Percentiles rank a stretch among this genome's conserved stretches.
Conservation (phyloP, 352 stramenopile species). For the Phytophthora hybrid region DNA sequence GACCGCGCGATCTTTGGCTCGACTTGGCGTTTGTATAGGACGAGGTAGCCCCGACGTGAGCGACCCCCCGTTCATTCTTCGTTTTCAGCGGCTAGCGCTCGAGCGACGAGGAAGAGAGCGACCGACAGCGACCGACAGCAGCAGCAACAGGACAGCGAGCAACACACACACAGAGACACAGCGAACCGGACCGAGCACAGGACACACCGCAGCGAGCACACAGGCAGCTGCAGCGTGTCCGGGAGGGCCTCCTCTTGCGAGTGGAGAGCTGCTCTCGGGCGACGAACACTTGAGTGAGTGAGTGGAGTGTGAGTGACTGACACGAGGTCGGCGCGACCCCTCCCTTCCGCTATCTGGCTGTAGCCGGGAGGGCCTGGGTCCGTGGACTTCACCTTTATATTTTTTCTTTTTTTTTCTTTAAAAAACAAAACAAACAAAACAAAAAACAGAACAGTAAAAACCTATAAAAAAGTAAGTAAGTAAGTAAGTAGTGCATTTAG, state of each 20-base stretch:
- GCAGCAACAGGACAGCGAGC: conserved; percentile 16
- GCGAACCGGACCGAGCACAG: conserved; percentile 1
- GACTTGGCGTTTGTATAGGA: conserved; percentile 18
- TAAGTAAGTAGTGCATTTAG: neutral
- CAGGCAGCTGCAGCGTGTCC: neutral
- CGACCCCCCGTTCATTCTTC: conserved; percentile 22
- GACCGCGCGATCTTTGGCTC: conserved; percentile 25
- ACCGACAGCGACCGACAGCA: conserved; percentile 1
- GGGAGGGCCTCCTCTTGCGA: conserved; percentile 16
- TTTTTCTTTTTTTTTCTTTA: conserved; percentile 20
- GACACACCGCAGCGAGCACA: neutral
- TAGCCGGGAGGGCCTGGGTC: conserved; percentile 7
- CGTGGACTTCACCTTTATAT: neutral
- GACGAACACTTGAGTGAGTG: neutral
- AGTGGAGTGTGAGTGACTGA: conserved; percentile 11
- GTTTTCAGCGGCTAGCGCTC: conserved; percentile 26
- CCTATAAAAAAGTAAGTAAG: conserved; percentile 21
- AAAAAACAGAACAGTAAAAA: conserved; percentile 18
- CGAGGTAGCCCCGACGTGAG: neutral
- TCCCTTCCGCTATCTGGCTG: conserved; percentile 14
- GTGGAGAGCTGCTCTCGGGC: conserved; percentile 21
- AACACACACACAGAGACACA: conserved; percentile 5
- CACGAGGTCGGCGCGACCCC: neutral
- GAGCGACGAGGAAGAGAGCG: conserved; percentile 22
- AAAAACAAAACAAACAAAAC: conserved; percentile 30